Evolutionary conservation across 306 rosid genomes (phyloP).

Genomic region (Cicer bijugum): DNA sequence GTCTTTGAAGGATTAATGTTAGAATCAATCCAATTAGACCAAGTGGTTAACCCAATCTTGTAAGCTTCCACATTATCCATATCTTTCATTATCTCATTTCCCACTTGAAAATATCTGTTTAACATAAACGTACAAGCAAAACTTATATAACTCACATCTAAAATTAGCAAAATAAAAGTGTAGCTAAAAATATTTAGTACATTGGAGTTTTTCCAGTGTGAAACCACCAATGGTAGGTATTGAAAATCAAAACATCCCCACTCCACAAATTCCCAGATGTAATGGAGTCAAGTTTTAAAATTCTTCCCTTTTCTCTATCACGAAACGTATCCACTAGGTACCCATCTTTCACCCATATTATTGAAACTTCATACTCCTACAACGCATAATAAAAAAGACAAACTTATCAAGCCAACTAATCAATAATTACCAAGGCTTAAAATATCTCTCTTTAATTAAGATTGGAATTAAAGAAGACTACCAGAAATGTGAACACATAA

Average conservation of each 20-base stretch:
- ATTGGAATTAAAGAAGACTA: slow-evolving; percentile 23
- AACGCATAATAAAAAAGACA: neutral
- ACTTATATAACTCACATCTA: too few species aligned
- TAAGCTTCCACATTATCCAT: slow-evolving; percentile 77
- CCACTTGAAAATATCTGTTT: slow-evolving; percentile 63
- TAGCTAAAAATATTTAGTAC: slow-evolving; percentile 41
- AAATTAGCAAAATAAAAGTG: too few species aligned
- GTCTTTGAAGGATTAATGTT: slow-evolving; percentile 67
- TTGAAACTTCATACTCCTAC: slow-evolving; percentile 60
- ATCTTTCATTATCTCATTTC: slow-evolving; percentile 48
- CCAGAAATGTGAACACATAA: slow-evolving; percentile 54
- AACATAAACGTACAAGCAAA: neutral
- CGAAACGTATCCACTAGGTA: slow-evolving; percentile 64
- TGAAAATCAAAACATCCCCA: slow-evolving; percentile 71
- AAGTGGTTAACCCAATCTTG: slow-evolving; percentile 67
- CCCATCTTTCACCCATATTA: slow-evolving; percentile 69
- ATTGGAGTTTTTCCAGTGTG: slow-evolving; percentile 50
- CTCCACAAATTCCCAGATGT: slow-evolving; percentile 54
- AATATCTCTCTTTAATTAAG: neutral
- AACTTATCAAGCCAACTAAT: neutral
- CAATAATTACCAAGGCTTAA: neutral
- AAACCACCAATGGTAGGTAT: slow-evolving; percentile 81
- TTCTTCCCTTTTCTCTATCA: slow-evolving; percentile 53
- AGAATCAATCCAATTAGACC: slow-evolving; percentile 71
- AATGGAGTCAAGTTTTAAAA: slow-evolving; percentile 67